phyloP scores from a whole-genome alignment of 257 asterid species.

The Perilla frutescens region DNA sequence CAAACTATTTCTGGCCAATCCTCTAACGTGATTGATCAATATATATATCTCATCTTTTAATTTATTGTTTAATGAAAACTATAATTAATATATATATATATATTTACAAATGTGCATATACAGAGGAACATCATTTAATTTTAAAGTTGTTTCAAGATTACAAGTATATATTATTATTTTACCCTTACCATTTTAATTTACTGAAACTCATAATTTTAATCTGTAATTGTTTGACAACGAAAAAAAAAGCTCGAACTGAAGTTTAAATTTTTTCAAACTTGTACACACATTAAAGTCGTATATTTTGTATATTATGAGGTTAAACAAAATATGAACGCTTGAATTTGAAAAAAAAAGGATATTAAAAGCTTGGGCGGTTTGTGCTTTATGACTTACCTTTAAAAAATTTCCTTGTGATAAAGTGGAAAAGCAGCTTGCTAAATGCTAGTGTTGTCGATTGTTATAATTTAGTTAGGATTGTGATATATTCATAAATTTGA shows the following conservation, averaged over 20 bases:
- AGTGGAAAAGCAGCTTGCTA: slow-evolving; percentile 6
- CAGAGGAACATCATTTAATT: too few species aligned
- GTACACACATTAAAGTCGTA: not conserved
- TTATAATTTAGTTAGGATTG: not conserved
- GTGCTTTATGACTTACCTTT: slow-evolving; percentile 7
- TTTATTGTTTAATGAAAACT: not conserved
- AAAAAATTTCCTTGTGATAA: not conserved
- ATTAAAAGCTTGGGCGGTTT: not conserved
- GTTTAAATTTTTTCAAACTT: not conserved
- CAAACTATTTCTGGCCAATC: not conserved
- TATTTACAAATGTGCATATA: too few species aligned
- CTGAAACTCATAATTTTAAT: too few species aligned
- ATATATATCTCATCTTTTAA: too few species aligned
- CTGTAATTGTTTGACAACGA: not conserved
- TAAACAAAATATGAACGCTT: too few species aligned
- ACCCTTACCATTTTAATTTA: too few species aligned
- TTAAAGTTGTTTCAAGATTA: too few species aligned
- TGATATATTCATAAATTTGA: not conserved
- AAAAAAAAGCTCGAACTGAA: not conserved
- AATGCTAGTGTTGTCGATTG: not conserved
- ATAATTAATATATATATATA: too few species aligned
- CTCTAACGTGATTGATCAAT: too few species aligned
- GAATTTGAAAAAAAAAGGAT: too few species aligned
- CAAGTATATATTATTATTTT: too few species aligned
- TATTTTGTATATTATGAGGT: not conserved